Evolutionary conservation across 495 filamentous ascomycete genomes (phyloP).

Genomic region (Glarea lozoyensis): DNA sequence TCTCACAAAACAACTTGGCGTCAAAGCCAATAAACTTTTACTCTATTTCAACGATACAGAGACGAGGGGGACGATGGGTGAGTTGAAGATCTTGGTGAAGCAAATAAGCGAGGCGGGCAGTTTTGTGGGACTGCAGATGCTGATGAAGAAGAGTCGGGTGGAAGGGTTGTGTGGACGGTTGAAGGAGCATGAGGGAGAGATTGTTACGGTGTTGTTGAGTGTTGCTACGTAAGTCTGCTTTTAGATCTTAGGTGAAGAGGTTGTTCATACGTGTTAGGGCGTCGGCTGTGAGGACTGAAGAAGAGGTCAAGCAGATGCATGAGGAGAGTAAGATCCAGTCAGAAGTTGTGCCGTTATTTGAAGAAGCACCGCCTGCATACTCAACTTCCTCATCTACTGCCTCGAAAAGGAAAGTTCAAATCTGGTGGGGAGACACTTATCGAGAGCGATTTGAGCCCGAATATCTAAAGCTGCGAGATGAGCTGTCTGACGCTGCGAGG

Average conservation of each 20-base stretch:
- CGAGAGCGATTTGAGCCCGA: background rate
- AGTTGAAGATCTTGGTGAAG: conserved; percentile 1
- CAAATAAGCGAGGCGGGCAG: background rate
- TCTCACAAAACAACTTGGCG: background rate
- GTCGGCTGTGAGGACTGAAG: conserved; percentile 3
- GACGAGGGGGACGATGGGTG: background rate
- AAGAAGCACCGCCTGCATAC: too few species aligned
- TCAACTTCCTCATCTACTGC: background rate
- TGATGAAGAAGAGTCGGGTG: conserved; percentile 1
- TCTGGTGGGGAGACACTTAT: conserved; percentile 5
- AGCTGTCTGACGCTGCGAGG: conserved; percentile 3
- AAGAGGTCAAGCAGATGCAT: background rate
- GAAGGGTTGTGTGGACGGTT: background rate
- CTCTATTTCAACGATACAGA: background rate
- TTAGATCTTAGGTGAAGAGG: background rate
- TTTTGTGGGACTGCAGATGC: conserved; percentile 1
- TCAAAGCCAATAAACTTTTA: background rate
- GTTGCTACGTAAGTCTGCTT: conserved; percentile 1
- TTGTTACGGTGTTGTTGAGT: background rate
- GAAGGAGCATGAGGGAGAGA: background rate
- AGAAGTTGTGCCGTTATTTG: background rate
- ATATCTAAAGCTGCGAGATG: conserved; percentile 1
- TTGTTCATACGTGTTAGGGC: background rate
- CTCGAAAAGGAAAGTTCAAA: background rate
- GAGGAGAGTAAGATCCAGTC: background rate